Conservation (phyloP, 495 filamentous ascomycete genomes). For the Aspergillus ostianus region DNA sequence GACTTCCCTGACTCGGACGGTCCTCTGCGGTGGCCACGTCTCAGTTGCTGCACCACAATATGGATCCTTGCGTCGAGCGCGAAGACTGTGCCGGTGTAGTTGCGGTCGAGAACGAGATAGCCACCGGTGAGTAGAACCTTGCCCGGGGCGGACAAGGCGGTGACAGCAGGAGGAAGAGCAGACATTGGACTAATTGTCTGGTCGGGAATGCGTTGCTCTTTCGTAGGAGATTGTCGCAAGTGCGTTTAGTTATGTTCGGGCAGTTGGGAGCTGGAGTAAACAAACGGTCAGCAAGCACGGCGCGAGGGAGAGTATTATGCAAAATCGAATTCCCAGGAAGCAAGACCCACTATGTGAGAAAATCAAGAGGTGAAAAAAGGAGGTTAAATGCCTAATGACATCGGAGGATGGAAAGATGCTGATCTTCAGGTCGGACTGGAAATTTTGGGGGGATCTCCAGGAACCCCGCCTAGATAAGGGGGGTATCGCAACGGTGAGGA, state of each 20-base stretch:
- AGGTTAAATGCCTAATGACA: not conserved
- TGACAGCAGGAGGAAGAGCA: constrained; percentile 25
- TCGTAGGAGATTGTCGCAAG: not conserved
- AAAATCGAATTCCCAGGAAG: not conserved
- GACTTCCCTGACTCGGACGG: constrained; percentile 20
- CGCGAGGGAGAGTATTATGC: not conserved
- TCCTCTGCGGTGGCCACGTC: constrained; percentile 32
- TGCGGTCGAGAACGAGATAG: constrained; percentile 88
- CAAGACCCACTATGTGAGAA: not conserved
- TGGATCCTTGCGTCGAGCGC: constrained; percentile 93
- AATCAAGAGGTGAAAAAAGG: not conserved
- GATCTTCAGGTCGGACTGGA: not conserved
- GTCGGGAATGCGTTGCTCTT: not conserved
- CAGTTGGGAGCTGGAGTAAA: not conserved
- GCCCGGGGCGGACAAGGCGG: constrained; percentile 85
- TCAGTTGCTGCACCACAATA: constrained; percentile 64
- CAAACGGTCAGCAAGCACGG: not conserved
- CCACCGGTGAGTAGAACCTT: constrained; percentile 95
- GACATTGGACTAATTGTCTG: not conserved
- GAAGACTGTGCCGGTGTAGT: constrained; percentile 87
- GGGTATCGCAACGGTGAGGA: not conserved
- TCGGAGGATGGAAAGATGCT: constrained; percentile 1
- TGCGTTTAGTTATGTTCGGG: not conserved
- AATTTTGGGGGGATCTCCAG: not conserved
- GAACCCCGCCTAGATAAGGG: not conserved